These are phyloP conservation scores for Amylostereum areolatum DNA, from an alignment of 1,284 basidiomycete genomes.

Conservation along the genomic window DNA sequence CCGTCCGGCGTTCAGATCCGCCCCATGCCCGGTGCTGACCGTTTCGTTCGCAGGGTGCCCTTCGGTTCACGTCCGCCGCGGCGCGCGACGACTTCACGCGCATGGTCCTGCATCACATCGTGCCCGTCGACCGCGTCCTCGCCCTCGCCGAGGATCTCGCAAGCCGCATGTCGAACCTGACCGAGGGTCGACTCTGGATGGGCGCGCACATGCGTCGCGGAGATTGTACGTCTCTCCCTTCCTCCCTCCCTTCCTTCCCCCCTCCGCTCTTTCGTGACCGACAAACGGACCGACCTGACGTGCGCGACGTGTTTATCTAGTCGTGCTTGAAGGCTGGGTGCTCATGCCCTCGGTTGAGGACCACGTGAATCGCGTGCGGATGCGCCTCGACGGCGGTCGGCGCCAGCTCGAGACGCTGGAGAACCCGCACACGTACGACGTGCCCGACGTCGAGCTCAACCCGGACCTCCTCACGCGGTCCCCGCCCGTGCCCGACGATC, in stretches of 20 bases:
- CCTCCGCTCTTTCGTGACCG: too few relatives aligned
- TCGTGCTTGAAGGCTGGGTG: constrained; percentile 27
- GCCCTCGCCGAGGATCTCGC: constrained; percentile 27
- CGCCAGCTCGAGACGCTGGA: constrained; percentile 19
- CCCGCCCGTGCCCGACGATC: constrained; percentile 7
- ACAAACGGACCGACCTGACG: too few relatives aligned
- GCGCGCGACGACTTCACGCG: constrained; percentile 26
- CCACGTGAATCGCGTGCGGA: constrained; percentile 31
- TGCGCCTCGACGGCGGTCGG: constrained; percentile 25
- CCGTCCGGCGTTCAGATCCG: too few relatives aligned
- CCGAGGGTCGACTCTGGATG: constrained; percentile 37
- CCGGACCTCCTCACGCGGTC: constrained; percentile 2
- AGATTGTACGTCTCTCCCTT: constrained; percentile 26
- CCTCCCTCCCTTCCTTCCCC: not conserved
- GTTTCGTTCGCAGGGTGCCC: constrained; percentile 29
- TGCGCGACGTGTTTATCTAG: too few relatives aligned
- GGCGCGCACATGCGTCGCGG: constrained; percentile 43
- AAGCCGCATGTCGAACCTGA: constrained; percentile 27
- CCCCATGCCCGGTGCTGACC: not conserved
- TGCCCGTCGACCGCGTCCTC: constrained; percentile 22
- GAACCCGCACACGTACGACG: constrained; percentile 19
- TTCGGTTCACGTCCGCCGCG: constrained; percentile 31
- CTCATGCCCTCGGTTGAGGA: constrained; percentile 24
- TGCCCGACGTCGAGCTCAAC: constrained; percentile 21
- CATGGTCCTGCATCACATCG: constrained; percentile 29